A percentile compares a stretch with the other conserved stretches of the same genome.
Evolutionary conservation across 2,329 filamentous ascomycete species (phyloP).

Genomic region (Fusarium veterinarium): DNA sequence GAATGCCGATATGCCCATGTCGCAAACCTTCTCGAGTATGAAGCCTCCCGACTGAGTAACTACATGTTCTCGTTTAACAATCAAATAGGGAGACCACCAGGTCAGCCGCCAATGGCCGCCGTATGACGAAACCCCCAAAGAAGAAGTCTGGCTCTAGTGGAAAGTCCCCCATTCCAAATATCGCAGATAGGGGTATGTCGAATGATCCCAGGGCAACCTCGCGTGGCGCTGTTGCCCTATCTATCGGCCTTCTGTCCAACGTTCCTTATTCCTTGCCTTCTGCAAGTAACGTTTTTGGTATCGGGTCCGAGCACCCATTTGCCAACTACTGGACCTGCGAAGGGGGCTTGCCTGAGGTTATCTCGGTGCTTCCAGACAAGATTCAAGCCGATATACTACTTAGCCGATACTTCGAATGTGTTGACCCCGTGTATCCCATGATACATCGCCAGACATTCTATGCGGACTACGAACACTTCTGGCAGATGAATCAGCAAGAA

Average conservation of each 20-base stretch:
- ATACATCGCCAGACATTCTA: slow-evolving; percentile 80
- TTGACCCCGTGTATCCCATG: slow-evolving; percentile 86
- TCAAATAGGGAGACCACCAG: slow-evolving; percentile 66
- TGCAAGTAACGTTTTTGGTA: slow-evolving; percentile 83
- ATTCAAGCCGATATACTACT: slow-evolving; percentile 78
- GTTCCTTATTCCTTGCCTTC: slow-evolving; percentile 77
- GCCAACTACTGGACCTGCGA: slow-evolving; percentile 88
- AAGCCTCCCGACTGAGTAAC: slow-evolving; percentile 25
- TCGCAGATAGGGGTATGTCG: slow-evolving; percentile 65
- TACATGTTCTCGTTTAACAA: slow-evolving; percentile 24
- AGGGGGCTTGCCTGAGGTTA: slow-evolving; percentile 79
- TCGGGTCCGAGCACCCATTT: slow-evolving; percentile 82
- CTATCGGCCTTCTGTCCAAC: slow-evolving; percentile 74
- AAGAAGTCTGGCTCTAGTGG: slow-evolving; percentile 59
- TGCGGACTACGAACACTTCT: slow-evolving; percentile 82
- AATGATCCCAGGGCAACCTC: slow-evolving; percentile 58
- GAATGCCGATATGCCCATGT: slow-evolving; percentile 80
- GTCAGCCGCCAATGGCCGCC: slow-evolving; percentile 62
- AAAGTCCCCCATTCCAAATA: slow-evolving; percentile 62
- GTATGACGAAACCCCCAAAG: slow-evolving; percentile 68
- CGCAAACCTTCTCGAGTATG: slow-evolving; percentile 80
- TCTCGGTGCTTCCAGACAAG: slow-evolving; percentile 80
- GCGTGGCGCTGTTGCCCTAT: slow-evolving; percentile 64
- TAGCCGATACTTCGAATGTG: slow-evolving; percentile 73
- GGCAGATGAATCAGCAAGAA: slow-evolving; percentile 69